phyloP scores from a whole-genome alignment of 768 basidiomycete species.

The Sutorius australiensis region DNA sequence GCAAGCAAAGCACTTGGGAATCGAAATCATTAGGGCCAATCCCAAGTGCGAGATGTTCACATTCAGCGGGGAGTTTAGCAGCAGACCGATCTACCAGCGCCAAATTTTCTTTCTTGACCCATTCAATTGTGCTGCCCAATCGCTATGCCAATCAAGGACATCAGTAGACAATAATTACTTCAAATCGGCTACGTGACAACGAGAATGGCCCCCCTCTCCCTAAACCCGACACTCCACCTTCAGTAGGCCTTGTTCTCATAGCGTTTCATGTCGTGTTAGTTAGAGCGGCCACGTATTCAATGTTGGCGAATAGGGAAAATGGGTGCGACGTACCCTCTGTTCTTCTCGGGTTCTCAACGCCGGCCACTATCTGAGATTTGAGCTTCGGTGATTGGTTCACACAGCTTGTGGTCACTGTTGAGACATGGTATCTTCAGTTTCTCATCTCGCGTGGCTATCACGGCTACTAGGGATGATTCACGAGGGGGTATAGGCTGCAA shows the following conservation, averaged over 20 bases:
- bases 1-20: constrained; percentile 23
- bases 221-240: not conserved
- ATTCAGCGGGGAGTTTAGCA: too few species aligned
- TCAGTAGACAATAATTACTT: not conserved
- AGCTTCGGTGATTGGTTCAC: constrained; percentile 4
- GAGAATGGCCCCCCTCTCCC: not conserved
- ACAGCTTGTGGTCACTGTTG: not conserved
- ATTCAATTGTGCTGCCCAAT: not conserved
- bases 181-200: not conserved
- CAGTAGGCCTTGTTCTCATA: not conserved
- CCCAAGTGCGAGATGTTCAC: not conserved
- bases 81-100: not conserved
- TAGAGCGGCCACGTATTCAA: constrained; percentile 1
- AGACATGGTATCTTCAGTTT: not conserved
- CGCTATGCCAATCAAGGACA: not conserved
- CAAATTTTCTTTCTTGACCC: not conserved
- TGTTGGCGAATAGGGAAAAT: constrained; percentile 1
- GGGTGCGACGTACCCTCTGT: not conserved
- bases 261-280: constrained; percentile 4
- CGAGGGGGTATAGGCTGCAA: not conserved
- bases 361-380: not conserved
- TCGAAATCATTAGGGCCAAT: not conserved
- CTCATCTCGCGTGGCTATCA: not conserved
- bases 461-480: not conserved
- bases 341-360: not conserved